These are phyloP conservation scores for Paramecium sexaurelia DNA, from an alignment of 73 alveolate genomes.

Conservation along the genomic window DNA sequence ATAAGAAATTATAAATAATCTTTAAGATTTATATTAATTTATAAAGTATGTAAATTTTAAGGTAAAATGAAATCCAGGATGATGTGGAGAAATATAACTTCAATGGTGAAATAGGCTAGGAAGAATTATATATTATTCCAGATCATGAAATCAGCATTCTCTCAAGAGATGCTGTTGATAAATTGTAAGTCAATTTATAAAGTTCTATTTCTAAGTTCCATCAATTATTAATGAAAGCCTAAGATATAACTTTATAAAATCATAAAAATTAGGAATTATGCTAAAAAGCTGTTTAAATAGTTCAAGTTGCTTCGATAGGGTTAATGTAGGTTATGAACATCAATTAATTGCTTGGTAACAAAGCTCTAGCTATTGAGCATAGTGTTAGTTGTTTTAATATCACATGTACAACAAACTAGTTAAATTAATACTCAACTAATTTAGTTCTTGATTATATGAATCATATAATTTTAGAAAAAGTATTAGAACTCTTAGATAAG, in stretches of 20 bases:
- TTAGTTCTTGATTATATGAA: not conserved
- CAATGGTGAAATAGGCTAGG: too few species aligned
- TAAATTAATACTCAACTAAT: not conserved
- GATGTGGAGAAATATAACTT: too few species aligned
- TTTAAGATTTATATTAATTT: too few species aligned
- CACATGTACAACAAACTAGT: not conserved
- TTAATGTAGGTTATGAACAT: not conserved
- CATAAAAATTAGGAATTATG: not conserved
- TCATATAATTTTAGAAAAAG: not conserved
- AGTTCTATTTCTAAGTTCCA: too few species aligned
- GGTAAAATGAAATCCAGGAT: too few species aligned
- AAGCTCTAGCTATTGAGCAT: not conserved
- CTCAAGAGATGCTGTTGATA: too few species aligned
- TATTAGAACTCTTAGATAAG: not conserved
- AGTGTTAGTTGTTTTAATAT: not conserved
- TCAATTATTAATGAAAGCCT: not conserved
- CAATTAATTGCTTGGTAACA: not conserved
- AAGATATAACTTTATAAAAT: not conserved
- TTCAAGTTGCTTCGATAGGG: not conserved
- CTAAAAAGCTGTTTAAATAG: not conserved
- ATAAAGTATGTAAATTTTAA: too few species aligned
- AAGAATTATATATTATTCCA: too few species aligned
- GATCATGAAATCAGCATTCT: too few species aligned
- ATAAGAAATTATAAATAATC: too few species aligned
- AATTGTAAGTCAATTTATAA: too few species aligned